Base-by-base conservation (phyloP, 2,329 filamentous ascomycete species). In the Cytospora mali region DNA sequence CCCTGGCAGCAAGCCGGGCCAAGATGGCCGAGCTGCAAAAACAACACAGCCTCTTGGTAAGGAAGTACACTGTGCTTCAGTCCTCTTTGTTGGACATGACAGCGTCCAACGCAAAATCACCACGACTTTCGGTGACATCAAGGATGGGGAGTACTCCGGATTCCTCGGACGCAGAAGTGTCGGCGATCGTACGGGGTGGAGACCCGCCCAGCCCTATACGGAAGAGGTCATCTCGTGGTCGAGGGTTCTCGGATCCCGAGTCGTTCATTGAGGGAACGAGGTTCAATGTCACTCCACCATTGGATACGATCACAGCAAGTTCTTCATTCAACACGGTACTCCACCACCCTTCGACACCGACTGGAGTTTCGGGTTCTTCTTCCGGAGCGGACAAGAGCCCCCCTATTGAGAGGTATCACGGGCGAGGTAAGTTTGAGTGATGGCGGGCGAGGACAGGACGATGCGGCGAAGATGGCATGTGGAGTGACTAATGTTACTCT, bases 11-110 rank as follows among this genome's bases (percentile, higher is more conserved):
- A n/a, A 84, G 80, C 68, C 76, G 81, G 54, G 77, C 79, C 0
- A 84, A 82, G 71, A 81, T 86, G 64, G 75, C 77, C 0, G 83
- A 85, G 67, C 71, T 86, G 64, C 81, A 84, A 68, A 81, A 77
- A 69, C 82, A 83, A 63, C 79, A 83, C 68, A 74, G 74, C 52
- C 74, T 79, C 23, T 74, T 86, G 55, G 76, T 77, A 68, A 79
- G 78, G 58, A 84, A 83, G 68, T 84, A 84, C 69, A 81, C 78
- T 14, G 77, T 77, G 1, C 72, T 85, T 23, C 81, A 86, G 70
- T 80, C 79, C 10, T 77, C 77, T 2, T 68, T 84, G 6, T 70
- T 84, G 49, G 81, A 84, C 56, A 74, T 82, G 73, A 75, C 77
- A 64, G 75, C n/a, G n/a, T n/a, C 76, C 9, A 75, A 73, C 25